These are phyloP conservation scores for Elongisporangium undulatum DNA, from an alignment of 352 stramenopile genomes.

Conservation along the genomic window DNA sequence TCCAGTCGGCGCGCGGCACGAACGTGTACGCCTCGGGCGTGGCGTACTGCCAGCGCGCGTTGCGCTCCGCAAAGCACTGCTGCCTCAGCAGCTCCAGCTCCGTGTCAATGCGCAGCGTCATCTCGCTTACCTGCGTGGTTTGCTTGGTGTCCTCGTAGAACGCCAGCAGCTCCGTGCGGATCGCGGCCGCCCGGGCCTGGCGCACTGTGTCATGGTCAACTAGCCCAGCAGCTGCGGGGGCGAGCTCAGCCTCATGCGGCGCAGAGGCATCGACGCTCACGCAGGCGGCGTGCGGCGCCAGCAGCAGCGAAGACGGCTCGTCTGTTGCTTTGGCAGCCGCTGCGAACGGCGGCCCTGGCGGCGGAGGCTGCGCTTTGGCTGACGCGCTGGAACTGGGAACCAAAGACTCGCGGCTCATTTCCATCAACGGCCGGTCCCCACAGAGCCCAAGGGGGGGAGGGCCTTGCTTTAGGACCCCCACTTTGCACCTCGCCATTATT, in stretches of 20 bases:
- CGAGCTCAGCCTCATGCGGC: neutral
- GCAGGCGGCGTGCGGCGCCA: neutral
- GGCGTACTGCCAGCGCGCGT: slow-evolving; percentile 50
- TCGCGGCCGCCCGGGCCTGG: neutral
- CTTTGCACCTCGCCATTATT: neutral
- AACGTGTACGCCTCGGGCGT: slow-evolving; percentile 52
- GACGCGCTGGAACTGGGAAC: neutral
- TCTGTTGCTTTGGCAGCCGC: neutral
- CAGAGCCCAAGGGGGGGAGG: neutral
- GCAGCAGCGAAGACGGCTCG: neutral
- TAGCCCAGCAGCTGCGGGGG: neutral
- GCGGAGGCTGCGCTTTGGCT: neutral
- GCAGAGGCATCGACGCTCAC: neutral
- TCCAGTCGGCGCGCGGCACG: slow-evolving; percentile 9
- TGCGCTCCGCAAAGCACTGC: slow-evolving; percentile 72
- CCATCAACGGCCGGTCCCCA: neutral
- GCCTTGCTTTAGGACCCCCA: neutral
- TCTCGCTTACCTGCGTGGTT: slow-evolving; percentile 29
- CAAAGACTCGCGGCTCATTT: neutral
- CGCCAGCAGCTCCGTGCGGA: slow-evolving; percentile 36
- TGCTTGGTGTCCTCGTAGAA: slow-evolving; percentile 39
- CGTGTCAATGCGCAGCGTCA: slow-evolving; percentile 74
- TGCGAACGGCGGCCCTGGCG: neutral
- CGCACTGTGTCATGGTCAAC: neutral
- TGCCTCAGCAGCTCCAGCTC: slow-evolving; percentile 69